A percentile compares a stretch with the other conserved stretches of the same genome.
phyloP scores from a whole-genome alignment of 73 alveolate genomes.

The Tetrahymena thermophila region DNA sequence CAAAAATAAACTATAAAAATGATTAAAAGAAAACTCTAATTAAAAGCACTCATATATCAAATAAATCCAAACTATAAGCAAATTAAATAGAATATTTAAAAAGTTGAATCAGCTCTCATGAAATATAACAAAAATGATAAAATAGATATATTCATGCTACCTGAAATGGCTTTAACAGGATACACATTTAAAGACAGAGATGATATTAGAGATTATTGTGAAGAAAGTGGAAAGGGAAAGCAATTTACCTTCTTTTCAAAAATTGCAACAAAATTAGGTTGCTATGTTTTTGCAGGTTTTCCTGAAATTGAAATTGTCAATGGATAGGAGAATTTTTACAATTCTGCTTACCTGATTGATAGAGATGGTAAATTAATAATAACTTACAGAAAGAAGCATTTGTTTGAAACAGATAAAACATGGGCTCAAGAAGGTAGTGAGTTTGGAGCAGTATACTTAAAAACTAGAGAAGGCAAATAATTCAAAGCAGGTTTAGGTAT shows the following conservation, averaged over 20 bases:
- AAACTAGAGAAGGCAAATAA: conserved; percentile 46
- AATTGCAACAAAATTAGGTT: conserved; percentile 61
- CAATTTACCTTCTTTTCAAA: conserved; percentile 75
- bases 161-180: conserved; percentile 93
- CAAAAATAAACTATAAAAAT: background rate
- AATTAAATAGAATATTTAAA: background rate
- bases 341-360: conserved; percentile 73
- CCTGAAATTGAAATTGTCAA: conserved; percentile 54
- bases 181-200: conserved; percentile 63
- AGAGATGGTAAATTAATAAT: conserved; percentile 74
- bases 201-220: conserved; percentile 75
- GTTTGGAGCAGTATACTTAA: conserved; percentile 60
- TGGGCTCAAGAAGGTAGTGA: conserved; percentile 91
- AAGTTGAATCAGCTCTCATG: background rate
- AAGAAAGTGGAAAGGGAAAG: conserved; percentile 64
- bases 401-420: conserved; percentile 74
- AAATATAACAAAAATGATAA: conserved; percentile 59
- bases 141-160: conserved; percentile 75
- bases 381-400: conserved; percentile 67
- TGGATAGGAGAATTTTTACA: conserved; percentile 61
- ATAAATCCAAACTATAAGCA: background rate
- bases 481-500: conserved; percentile 82
- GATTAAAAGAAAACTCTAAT: background rate
- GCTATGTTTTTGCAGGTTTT: conserved; percentile 88
- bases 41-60: background rate